Base-by-base conservation (phyloP, 129 eudicot species). In the Heracleum sosnowskyi region DNA sequence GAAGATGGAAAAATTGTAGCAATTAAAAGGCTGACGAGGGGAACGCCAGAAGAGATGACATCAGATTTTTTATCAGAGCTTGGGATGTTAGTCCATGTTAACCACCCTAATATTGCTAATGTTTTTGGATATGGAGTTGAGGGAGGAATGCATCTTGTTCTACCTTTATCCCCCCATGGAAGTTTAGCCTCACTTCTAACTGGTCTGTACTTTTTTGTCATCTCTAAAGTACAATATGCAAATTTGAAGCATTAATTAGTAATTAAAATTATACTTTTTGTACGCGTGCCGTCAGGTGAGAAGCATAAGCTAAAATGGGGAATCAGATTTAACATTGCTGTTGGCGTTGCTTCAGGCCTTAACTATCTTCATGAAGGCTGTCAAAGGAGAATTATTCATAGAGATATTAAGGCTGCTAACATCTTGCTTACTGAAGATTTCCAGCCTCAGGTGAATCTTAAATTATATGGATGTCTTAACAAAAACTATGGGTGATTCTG, bases 111-210 rank as follows among this genome's bases (percentile, higher is more conserved):
- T 80, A 87, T 95, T 63, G 84, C 99, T n/a, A 84, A 85, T 57
- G 90, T 92, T 31, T 92, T 95, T 71, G 99, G 99, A 37, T 95
- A 95, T 79, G 96, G 96, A 34, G 90, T 95, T 31, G 99, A 95
- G 84, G 97, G 91, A 18, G 99, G 99, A 69, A 90, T 95, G 97
- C 94, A 95, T 77, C 96, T 95, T 78, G 97, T 95, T 84, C 99
- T 95, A 79, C 96, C 97, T 80, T 77, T 92, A 57, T 95, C 99
- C 78, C 86, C 90, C 18, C 86, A 92, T 84, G 99, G 99, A 33
- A 88, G 99, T 88, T 85, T 95, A 83, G 91, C 86, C 6, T 83
- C 92, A 57, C 82, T 90, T 69, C 92, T 95, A 40, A 86, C 76
- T 46, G 91, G 98, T 91, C 33, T 64, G 88, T 81, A 68, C 41